Evolutionary conservation across 2,329 filamentous ascomycete genomes (phyloP), one percentile per base, ranked within the genome.

Genomic region (Venturiaceae sp.): DNA sequence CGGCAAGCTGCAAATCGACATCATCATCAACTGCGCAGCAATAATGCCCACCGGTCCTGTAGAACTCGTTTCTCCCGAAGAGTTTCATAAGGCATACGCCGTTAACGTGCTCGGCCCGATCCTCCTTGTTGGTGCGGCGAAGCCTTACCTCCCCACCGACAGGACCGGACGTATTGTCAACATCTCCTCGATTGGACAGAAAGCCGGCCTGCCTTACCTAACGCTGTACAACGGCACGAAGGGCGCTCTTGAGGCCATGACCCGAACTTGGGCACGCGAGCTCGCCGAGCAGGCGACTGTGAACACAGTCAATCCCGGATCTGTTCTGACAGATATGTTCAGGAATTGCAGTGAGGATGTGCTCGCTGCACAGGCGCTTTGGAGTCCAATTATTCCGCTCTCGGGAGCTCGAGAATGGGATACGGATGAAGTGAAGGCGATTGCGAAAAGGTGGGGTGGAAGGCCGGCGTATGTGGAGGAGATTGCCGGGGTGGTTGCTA

Each of bases 31-130:
- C 80, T 95, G 95, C 71, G 90, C 91, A 33, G 52, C 32, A 11
- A 28, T 54, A 34, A 37, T 37, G 34, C 67, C 77, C 7, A 77
- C 78, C 8, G 52, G 34, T 54, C 52, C 30, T 7, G 34, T 54
- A 26, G 32, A 37, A 7, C 32, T 34, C 30, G 13, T 54, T 30
- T 23, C 21, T 14, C 32, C 34, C 13, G 52, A 54, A 2, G 81
- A 91, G 66, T 95, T 92, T 74, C 79, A 84, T 46, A 75, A 80
- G 64, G 83, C 87, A 58, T 95, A 89, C 75, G 80, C 82, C 58
- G 80, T 94, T 73, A 95, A 95, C 67, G 90, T 95, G 23, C 81
- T 90, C 8, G 90, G 88, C 0, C 90, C 90, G 1, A 73, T 95
- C 21, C 80, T 95, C 1, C 77, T 95, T 13, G 82, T 88, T 26